Evolutionary conservation across 139 green algal genomes (phyloP).

Genomic region (Spirogloea muscicola): DNA sequence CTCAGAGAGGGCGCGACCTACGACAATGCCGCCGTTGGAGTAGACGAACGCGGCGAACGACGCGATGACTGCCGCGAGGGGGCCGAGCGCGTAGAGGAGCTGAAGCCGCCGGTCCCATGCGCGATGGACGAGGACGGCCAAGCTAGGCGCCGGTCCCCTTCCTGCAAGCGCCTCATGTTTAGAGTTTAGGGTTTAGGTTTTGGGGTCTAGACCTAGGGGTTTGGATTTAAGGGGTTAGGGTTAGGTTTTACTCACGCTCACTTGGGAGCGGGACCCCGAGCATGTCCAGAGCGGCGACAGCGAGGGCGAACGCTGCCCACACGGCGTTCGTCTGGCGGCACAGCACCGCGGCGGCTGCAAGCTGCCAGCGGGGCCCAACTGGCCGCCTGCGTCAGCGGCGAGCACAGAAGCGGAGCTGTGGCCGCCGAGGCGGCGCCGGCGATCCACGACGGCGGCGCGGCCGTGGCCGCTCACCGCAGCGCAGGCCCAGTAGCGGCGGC

Average conservation of each 20-base stretch:
- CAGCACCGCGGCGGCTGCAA: slow-evolving; percentile 56
- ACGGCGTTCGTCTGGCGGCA: slow-evolving; percentile 90
- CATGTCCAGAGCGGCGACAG: not conserved
- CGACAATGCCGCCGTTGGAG: slow-evolving; percentile 76
- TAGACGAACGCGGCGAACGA: slow-evolving; percentile 63
- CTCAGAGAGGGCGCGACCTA: no score
- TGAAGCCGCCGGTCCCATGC: not conserved
- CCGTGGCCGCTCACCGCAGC: slow-evolving; percentile 6
- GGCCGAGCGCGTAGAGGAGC: not conserved
- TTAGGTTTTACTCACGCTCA: no score
- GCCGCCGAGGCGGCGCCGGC: no score
- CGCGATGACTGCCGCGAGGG: slow-evolving; percentile 18
- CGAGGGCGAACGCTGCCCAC: slow-evolving; percentile 71
- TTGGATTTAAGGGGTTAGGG: no score
- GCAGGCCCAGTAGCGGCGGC: not conserved
- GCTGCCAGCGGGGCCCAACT: slow-evolving; percentile 40
- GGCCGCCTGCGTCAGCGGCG: no score
- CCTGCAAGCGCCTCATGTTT: no score
- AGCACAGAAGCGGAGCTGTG: no score
- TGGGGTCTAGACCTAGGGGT: no score
- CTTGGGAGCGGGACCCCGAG: no score
- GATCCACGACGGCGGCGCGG: no score
- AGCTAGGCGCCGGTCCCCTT: no score
- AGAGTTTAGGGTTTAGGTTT: no score
- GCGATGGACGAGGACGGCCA: not conserved